Evolutionary conservation across 768 basidiomycete species (phyloP).

Genomic region (Amanita fuliginea): DNA sequence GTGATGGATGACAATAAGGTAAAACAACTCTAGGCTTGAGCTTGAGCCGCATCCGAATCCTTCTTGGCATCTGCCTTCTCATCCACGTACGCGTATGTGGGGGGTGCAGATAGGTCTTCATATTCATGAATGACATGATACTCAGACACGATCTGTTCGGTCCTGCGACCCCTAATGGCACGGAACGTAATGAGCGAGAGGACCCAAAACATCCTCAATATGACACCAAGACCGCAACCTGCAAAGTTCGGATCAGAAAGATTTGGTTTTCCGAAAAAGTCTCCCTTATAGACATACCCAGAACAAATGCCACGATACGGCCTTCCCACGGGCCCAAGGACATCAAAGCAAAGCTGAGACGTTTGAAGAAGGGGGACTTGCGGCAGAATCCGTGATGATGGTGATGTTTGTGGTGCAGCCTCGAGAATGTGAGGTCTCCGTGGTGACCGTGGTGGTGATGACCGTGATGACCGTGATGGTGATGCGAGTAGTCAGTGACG

Average conservation of each 20-base stretch:
- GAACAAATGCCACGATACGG: conserved; percentile 70
- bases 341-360: conserved; percentile 57
- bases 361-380: conserved; percentile 36
- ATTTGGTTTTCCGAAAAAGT: not conserved
- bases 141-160: conserved; percentile 24
- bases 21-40: not conserved
- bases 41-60: not conserved
- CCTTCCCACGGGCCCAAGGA: conserved; percentile 77
- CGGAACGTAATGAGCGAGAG: conserved; percentile 52
- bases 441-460: conserved; percentile 12
- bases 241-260: not conserved
- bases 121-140: conserved; percentile 29
- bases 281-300: conserved; percentile 33
- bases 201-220: conserved; percentile 75
- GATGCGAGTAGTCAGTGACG: not conserved
- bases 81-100: conserved; percentile 40
- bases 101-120: conserved; percentile 41
- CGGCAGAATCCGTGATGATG: conserved; percentile 6
- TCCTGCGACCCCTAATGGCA: conserved; percentile 31
- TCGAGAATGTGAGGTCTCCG: too few species aligned
- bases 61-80: conserved; percentile 32
- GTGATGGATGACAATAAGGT: not conserved
- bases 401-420: conserved; percentile 12
- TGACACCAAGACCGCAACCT: conserved; percentile 82
- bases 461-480: not conserved